Conservation (phyloP, 257 asterid genomes). For the Voacanga thouarsii region DNA sequence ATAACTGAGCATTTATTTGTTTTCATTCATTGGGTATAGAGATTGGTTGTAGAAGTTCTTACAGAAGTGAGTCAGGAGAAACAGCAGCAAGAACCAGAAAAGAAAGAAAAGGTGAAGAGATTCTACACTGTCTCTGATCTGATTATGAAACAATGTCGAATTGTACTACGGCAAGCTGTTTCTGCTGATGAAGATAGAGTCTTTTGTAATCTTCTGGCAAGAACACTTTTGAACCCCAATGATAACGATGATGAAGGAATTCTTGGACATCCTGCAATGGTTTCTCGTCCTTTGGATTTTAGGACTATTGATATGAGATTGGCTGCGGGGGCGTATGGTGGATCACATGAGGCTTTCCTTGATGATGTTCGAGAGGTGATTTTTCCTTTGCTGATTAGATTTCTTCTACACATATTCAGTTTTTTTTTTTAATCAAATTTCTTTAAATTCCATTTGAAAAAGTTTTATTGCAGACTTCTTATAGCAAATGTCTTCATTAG, state of each 20-base stretch:
- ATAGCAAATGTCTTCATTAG: background rate
- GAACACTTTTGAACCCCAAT: constrained; percentile 58
- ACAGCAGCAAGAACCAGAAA: constrained; percentile 58
- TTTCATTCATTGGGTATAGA: constrained; percentile 49
- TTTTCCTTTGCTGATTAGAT: background rate
- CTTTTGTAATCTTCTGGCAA: constrained; percentile 85
- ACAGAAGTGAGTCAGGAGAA: constrained; percentile 48
- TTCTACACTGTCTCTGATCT: constrained; percentile 54
- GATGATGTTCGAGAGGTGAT: constrained; percentile 97
- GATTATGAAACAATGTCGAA: constrained; percentile 79
- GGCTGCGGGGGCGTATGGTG: constrained; percentile 90
- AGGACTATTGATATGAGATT: constrained; percentile 88
- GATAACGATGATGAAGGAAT: constrained; percentile 79
- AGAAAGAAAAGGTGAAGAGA: constrained; percentile 56
- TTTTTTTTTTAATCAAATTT: background rate
- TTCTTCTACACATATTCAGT: background rate
- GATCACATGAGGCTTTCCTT: constrained; percentile 78
- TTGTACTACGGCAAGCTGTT: constrained; percentile 68
- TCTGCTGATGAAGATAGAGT: constrained; percentile 73
- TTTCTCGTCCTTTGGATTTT: constrained; percentile 89
- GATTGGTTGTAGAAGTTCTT: constrained; percentile 84
- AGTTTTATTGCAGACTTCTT: background rate
- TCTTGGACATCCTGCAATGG: constrained; percentile 91
- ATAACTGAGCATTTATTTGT: background rate
- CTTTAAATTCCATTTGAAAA: background rate